Conservation (phyloP, 1,284 basidiomycete genomes). For the Malassezia slooffiae region DNA sequence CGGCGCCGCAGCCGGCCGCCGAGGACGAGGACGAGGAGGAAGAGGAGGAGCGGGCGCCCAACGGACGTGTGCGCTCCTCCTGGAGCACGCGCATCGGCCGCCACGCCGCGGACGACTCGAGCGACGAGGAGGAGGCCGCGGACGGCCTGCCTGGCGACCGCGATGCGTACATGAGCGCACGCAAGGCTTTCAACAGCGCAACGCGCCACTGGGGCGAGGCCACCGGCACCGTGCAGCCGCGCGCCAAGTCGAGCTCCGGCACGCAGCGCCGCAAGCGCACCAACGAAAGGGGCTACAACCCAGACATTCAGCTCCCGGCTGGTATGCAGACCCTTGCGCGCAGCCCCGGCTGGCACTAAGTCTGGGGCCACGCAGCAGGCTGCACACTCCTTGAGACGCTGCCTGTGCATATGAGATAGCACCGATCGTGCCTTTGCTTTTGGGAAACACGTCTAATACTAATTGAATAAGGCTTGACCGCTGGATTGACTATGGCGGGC, state of each 20-base stretch:
- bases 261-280: too few species aligned
- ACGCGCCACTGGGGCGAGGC: conserved; percentile 31
- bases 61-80: conserved; percentile 18
- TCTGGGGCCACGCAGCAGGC: too few species aligned
- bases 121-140: conserved; percentile 28
- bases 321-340: conserved; percentile 2
- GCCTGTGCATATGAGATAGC: too few species aligned
- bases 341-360: too few species aligned
- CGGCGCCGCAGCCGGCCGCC: background rate
- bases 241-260: background rate
- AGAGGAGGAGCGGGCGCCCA: conserved; percentile 18
- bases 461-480: too few species aligned
- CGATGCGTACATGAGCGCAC: conserved; percentile 30
- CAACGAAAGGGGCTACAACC: conserved; percentile 6
- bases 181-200: conserved; percentile 35
- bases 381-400: too few species aligned
- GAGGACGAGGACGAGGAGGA: conserved; percentile 17
- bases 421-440: too few species aligned
- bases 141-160: conserved; percentile 12
- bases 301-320: conserved; percentile 1
- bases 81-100: conserved; percentile 38
- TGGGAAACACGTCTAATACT: too few species aligned
- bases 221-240: conserved; percentile 22
- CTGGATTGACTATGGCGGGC: too few species aligned
- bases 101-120: conserved; percentile 14